Evolutionary conservation across 2,329 filamentous ascomycete species (phyloP), one percentile per base, ranked within the genome.

Genomic region (Thermoascus crustaceus): DNA sequence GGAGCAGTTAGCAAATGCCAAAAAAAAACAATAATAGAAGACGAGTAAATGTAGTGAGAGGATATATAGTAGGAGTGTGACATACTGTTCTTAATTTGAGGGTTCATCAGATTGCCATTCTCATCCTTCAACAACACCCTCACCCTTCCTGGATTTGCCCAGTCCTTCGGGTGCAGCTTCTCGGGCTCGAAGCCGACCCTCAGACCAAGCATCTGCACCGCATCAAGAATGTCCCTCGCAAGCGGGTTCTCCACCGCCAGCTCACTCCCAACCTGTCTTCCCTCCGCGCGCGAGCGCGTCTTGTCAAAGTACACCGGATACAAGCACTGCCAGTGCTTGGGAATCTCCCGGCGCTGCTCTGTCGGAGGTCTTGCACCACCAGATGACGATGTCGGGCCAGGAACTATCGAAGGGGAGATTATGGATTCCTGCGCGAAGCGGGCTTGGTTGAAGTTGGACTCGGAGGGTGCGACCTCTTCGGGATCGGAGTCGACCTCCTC

Each of bases 241-340:
- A 98, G 73, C 18, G 91, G 91, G 66, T 89, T 93, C 38, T 70
- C 58, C 4, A 95, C 84, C 1, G 87, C 89, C 5, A 85, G 72
- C 33, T 75, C 67, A 34, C 71, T 65, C 33, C 77, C 67, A 6
- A 96, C 88, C 49, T 88, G 81, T 10, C 91, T 78, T 23, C 91
- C 91, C 53, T 93, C 74, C 39, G 80, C 78, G 38, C 88, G 79
- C 32, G 61, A 53, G 23, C 62, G 52, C 16, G 70, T 69, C 45
- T 73, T 74, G 71, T 95, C 89, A 55, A 98, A 98, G 73, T 98
- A 98, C 40, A 96, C 68, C 0, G 91, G 89, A 67, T 98, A 98
- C 17, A 98, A 72, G 63, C 85, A 89, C 61, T 91, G 83, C 68
- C 80, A 94, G 63, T 78, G 69, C 55, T 82, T 84, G 61, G 85